Evolutionary conservation across 805 yeast genomes (phyloP), one percentile per base, ranked within the genome.

Genomic region (Sporopachydermia quercuum): DNA sequence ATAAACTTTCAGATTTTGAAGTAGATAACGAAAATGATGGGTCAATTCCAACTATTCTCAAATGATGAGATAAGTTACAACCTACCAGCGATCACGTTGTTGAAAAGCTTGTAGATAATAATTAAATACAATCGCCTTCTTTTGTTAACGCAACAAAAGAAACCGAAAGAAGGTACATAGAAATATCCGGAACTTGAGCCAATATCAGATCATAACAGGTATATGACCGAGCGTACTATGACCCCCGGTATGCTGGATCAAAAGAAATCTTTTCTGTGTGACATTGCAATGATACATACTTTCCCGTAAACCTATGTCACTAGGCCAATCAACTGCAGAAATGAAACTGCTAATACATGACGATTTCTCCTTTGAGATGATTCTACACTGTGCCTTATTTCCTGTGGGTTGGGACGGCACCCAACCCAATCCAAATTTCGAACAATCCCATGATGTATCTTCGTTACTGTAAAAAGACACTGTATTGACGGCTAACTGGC

Each of bases 191-290:
- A n/a, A n/a, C n/a, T n/a, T n/a, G n/a, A n/a, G n/a, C n/a, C n/a
- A 23, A 23, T 8, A 8, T 23, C 30, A 23, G n/a, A 23, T 8
- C 30, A n/a, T 8, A 8, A 23, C 8, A 23, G 30, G 30, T 8
- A n/a, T 23, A 34, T 34, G 36, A 14, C 13, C 18, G 16, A 34
- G 11, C 8, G 18, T 34, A 8, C 17, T 11, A 8, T 15, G 11
- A 8, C 36, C 36, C 15, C 49, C 49, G 6, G 45, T 42, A 34
- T 46, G 49, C 45, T 46, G 49, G n/a, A 46, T 45, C 34, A 46
- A 18, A 16, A 46, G 35, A 15, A 46, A 43, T 35, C 49, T 33
- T 36, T 36, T 40, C 23, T 46, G 49, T 19, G n/a, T 27, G 13
- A 45, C 37, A 19, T 38, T 35, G 19, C 49, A 45, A 30, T 15